Evolutionary conservation across 495 filamentous ascomycete genomes (phyloP).

Genomic region (Hypoxylon fuscum): DNA sequence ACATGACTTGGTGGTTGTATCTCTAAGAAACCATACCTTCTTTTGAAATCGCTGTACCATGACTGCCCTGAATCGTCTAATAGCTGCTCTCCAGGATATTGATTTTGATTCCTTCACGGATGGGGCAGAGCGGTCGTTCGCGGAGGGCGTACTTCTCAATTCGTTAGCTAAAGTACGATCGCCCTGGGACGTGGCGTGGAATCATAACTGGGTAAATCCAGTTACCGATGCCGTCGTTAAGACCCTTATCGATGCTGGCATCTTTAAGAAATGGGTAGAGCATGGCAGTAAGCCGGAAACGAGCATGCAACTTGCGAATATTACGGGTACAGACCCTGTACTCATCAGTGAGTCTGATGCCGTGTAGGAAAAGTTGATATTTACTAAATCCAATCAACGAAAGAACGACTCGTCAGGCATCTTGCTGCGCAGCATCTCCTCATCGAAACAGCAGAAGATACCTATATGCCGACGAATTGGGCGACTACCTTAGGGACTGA

Average conservation of each 20-base stretch:
- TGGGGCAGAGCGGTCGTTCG: constrained; percentile 6
- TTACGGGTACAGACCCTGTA: constrained; percentile 28
- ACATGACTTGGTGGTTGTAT: background rate
- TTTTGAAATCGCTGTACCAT: background rate
- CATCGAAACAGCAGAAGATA: constrained; percentile 15
- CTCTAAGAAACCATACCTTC: background rate
- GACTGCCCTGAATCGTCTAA: constrained; percentile 1
- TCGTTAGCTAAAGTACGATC: constrained; percentile 5
- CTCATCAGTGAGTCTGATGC: constrained; percentile 25
- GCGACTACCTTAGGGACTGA: constrained; percentile 18
- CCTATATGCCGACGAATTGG: constrained; percentile 18
- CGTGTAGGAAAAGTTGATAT: background rate
- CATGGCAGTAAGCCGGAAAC: constrained; percentile 30
- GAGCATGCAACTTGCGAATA: constrained; percentile 26
- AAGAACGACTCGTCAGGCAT: constrained; percentile 17
- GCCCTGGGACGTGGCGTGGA: constrained; percentile 24
- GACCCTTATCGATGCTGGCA: constrained; percentile 41
- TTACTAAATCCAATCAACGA: background rate
- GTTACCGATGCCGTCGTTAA: constrained; percentile 25
- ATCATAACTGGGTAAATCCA: constrained; percentile 15
- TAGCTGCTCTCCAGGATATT: background rate
- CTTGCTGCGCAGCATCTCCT: constrained; percentile 19
- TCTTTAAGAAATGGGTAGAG: constrained; percentile 42
- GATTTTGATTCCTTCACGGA: constrained; percentile 10
- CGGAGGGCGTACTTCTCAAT: constrained; percentile 8